Conservation (phyloP, 768 basidiomycete species). For the Megacollybia marginata region DNA sequence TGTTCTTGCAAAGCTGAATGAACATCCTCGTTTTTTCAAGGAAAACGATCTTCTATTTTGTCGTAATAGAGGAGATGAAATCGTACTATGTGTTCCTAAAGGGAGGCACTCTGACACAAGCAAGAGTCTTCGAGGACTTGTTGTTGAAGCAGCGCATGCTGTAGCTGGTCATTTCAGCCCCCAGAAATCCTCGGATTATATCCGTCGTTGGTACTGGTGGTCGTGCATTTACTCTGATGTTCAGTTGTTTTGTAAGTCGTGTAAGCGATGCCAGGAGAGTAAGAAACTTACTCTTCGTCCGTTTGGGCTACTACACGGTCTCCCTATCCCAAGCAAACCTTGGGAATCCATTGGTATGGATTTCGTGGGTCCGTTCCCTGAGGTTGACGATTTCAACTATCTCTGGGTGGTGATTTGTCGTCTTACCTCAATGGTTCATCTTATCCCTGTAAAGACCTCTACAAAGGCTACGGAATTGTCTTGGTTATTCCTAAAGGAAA, state of each 20-base stretch:
- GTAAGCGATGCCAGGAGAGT: neutral
- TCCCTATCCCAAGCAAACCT: constrained; percentile 3
- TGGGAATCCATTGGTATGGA: no score
- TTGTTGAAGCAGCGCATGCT: neutral
- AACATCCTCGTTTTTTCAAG: neutral
- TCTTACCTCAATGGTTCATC: no score
- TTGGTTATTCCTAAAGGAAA: no score
- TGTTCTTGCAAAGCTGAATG: neutral
- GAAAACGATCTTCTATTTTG: neutral
- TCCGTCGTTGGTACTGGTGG: constrained; percentile 5
- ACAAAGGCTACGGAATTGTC: no score
- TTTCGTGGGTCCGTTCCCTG: no score
- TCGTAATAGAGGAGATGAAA: neutral
- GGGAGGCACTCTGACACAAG: neutral
- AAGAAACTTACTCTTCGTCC: neutral
- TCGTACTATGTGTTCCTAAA: neutral
- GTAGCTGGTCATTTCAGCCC: constrained; percentile 1
- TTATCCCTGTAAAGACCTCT: no score
- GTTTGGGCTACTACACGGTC: neutral
- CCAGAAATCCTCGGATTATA: neutral
- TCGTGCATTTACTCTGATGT: neutral
- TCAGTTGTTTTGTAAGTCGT: neutral
- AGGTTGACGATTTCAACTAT: no score
- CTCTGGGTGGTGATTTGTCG: no score
- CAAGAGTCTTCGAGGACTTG: neutral